Percentiles rank a stretch among this genome's conserved stretches.
phyloP scores from a whole-genome alignment of 169 alveolate species.

The Miamiensis avidus region DNA sequence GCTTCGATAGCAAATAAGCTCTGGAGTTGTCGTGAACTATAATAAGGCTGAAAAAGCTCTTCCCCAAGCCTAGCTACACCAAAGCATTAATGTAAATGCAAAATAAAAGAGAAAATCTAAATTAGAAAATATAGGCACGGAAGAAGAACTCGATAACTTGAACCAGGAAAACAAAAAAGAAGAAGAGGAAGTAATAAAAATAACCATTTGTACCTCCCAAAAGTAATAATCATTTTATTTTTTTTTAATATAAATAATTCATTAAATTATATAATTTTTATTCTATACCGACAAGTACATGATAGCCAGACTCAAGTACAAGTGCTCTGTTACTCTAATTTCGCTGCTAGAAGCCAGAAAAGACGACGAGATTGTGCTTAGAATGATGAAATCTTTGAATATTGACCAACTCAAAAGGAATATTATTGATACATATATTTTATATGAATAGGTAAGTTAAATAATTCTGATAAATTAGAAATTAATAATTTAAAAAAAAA shows the following conservation, averaged over 20 bases:
- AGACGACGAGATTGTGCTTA: slow-evolving; percentile 32
- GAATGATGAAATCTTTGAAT: slow-evolving; percentile 36
- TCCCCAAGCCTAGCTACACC: too few relatives aligned
- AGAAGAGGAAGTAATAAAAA: neutral
- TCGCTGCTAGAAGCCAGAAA: slow-evolving; percentile 47
- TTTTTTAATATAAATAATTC: too few relatives aligned
- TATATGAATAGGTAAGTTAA: slow-evolving; percentile 14
- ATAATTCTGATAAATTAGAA: too few relatives aligned
- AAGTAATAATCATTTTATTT: neutral
- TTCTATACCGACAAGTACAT: slow-evolving; percentile 29
- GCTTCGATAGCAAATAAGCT: too few relatives aligned
- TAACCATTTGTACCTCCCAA: neutral
- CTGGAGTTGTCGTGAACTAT: too few relatives aligned
- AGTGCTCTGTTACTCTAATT: slow-evolving; percentile 45
- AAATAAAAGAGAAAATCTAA: too few relatives aligned
- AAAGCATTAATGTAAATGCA: too few relatives aligned
- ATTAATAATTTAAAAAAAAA: too few relatives aligned
- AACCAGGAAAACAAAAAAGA: neutral
- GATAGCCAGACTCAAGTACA: slow-evolving; percentile 43
- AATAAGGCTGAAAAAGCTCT: too few relatives aligned
- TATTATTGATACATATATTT: slow-evolving; percentile 29
- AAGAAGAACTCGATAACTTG: neutral
- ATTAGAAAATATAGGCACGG: neutral
- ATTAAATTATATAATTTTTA: too few relatives aligned
- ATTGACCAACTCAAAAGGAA: slow-evolving; percentile 33